A percentile compares a stretch with the other conserved stretches of the same genome.
Conservation (phyloP, 495 filamentous ascomycete species). For the Cryomyces minteri region DNA sequence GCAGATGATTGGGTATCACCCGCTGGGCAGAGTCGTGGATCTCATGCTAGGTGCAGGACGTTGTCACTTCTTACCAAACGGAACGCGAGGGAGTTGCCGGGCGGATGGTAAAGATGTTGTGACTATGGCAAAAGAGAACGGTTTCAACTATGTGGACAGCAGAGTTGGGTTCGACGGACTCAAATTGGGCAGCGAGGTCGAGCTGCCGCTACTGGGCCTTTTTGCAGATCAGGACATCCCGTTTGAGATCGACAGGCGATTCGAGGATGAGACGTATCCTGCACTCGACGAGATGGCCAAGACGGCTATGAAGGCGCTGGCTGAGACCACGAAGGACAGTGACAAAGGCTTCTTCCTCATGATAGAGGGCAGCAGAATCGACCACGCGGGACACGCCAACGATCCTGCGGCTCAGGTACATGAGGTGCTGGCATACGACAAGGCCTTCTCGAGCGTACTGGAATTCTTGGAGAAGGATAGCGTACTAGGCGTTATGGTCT, state of each 20-base stretch:
- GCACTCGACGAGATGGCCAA: conserved; percentile 82
- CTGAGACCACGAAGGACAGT: conserved; percentile 63
- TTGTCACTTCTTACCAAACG: conserved; percentile 82
- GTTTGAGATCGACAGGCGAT: conserved; percentile 75
- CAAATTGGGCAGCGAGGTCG: conserved; percentile 44
- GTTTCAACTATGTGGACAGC: conserved; percentile 59
- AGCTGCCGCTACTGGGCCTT: conserved; percentile 72
- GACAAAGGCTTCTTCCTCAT: conserved; percentile 96
- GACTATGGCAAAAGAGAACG: conserved; percentile 47
- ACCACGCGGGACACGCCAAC: conserved; percentile 89
- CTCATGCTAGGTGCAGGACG: conserved; percentile 82
- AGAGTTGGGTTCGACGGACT: conserved; percentile 64
- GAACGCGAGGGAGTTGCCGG: conserved; percentile 57
- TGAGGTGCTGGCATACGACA: conserved; percentile 86
- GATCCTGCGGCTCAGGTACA: conserved; percentile 91
- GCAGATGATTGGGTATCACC: conserved; percentile 73
- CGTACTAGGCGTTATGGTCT: conserved; percentile 61
- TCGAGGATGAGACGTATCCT: conserved; percentile 63
- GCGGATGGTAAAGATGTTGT: conserved; percentile 52
- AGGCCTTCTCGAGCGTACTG: conserved; percentile 59
- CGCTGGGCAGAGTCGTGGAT: conserved; percentile 72
- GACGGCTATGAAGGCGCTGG: conserved; percentile 60
- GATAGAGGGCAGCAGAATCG: conserved; percentile 93
- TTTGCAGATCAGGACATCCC: conserved; percentile 76
- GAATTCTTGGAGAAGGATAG: conserved; percentile 64